Base-by-base conservation (phyloP, 305 asterid genomes). In the Fraxinus platypoda region DNA sequence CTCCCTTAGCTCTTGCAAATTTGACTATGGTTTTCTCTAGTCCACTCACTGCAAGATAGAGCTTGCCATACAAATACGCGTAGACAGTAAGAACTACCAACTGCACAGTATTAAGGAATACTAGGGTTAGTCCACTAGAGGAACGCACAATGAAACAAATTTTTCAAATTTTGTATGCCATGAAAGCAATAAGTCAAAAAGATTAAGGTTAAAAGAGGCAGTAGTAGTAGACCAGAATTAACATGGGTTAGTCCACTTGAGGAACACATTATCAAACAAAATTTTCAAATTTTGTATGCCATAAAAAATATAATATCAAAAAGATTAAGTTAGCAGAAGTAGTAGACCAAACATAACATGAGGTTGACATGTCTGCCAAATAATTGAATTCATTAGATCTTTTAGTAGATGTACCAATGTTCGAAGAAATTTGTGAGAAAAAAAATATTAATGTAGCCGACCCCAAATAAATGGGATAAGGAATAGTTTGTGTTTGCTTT, bases 41-140 rank as follows among this genome's bases (percentile, higher is more conserved):
- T 84, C 98, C 99, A 89, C 99, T 96, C 87, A 96, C 78, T 74
- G 89, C 78, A 81, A 96, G 99, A 86, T 96, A 96, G 73, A 96
- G 86, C 83, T 85, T 92, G 33, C 99, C 99, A 46, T 96, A 96
- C 87, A 96, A 90, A 91, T 23, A 96, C 9, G 95, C 94, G 82
- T 96, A 96, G 83, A 96, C 98, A 33, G 98, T 94, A 79, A 96
- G 93, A 85, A 89, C 98, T 83, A 94, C 98, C 79, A 94, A 76
- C 99, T 96, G 97, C 91, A 90, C 34, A 82, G 83, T 75, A 78
- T 70, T 41, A 74, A 68, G 31, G 62, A 78, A 85, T 33, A 28
- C 62, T 73, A 59, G 72, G 31, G 71, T 81, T 75, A 70, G 70
- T 70, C 52, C 66, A 74, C 31, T 74, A 68, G 74, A 79, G 17